These are phyloP conservation scores for Thozetella sp. DNA, from an alignment of 495 filamentous ascomycete species.

Conservation along the genomic window DNA sequence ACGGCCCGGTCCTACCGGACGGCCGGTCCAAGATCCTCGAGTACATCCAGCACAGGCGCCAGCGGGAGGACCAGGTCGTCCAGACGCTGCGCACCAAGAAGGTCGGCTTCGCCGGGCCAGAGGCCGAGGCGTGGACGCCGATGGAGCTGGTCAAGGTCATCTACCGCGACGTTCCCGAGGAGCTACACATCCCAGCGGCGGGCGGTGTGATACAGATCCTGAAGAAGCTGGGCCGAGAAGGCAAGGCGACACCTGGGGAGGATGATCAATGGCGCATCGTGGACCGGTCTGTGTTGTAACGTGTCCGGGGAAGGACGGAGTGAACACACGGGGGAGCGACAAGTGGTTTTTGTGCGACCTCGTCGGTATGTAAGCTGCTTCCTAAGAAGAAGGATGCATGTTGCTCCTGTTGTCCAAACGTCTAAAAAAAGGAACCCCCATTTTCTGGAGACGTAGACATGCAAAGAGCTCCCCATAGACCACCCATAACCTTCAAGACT, in stretches of 20 bases:
- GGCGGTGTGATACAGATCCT: conserved; percentile 69
- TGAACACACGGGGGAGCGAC: too few relatives aligned
- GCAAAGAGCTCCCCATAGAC: too few relatives aligned
- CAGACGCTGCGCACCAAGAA: conserved; percentile 57
- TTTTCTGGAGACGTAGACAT: too few relatives aligned
- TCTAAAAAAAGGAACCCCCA: too few relatives aligned
- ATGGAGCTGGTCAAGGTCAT: conserved; percentile 86
- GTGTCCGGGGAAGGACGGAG: not conserved
- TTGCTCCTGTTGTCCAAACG: too few relatives aligned
- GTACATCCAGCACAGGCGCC: conserved; percentile 79
- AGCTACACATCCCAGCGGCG: conserved; percentile 72
- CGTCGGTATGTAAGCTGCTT: too few relatives aligned
- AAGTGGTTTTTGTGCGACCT: too few relatives aligned
- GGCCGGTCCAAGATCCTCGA: conserved; percentile 67
- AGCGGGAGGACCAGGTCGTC: conserved; percentile 81
- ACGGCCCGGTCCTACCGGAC: conserved; percentile 76
- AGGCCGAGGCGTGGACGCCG: conserved; percentile 56
- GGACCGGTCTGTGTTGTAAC: conserved; percentile 43
- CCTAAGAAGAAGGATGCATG: too few relatives aligned
- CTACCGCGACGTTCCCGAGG: conserved; percentile 77
- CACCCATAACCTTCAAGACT: too few relatives aligned
- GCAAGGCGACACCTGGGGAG: conserved; percentile 52
- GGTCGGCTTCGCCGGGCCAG: conserved; percentile 25
- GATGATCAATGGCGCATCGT: conserved; percentile 57
- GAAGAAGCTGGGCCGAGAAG: conserved; percentile 68